Evolutionary conservation across 495 filamentous ascomycete genomes (phyloP).

Genomic region (Cryomyces antarcticus): DNA sequence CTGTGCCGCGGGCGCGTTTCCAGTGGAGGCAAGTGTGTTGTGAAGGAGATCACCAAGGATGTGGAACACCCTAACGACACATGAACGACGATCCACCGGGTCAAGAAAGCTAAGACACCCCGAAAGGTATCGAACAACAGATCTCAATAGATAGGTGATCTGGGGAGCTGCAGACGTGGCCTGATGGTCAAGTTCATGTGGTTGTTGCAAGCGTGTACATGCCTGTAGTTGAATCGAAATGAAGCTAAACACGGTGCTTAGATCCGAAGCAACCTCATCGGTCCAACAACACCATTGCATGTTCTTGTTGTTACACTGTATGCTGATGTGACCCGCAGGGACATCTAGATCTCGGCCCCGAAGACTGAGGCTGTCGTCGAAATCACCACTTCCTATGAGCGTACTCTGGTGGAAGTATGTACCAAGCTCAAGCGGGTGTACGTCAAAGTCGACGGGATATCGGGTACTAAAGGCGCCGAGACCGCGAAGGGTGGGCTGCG

Average conservation of each 20-base stretch:
- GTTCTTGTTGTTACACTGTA: conserved; percentile 3
- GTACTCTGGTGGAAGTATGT: conserved; percentile 62
- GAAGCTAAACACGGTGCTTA: background rate
- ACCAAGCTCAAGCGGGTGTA: conserved; percentile 41
- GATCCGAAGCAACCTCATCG: conserved; percentile 8
- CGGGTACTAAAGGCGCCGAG: conserved; percentile 36
- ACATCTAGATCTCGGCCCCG: conserved; percentile 24
- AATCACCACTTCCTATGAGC: conserved; percentile 51
- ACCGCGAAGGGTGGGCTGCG: conserved; percentile 24
- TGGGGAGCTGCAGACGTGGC: no score
- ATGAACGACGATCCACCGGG: background rate
- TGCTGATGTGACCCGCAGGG: conserved; percentile 10
- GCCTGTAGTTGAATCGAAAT: no score
- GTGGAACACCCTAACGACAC: conserved; percentile 3
- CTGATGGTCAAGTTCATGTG: no score
- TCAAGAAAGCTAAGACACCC: conserved; percentile 1
- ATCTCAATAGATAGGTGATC: background rate
- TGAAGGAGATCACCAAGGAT: background rate
- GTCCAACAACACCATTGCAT: conserved; percentile 16
- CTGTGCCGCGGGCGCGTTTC: background rate
- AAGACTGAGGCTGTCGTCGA: conserved; percentile 17
- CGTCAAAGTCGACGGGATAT: conserved; percentile 59
- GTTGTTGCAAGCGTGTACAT: no score
- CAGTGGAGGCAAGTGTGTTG: background rate
- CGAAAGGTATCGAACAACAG: background rate